Evolutionary conservation across 305 asterid species (phyloP).

Genomic region (Lippia alba): DNA sequence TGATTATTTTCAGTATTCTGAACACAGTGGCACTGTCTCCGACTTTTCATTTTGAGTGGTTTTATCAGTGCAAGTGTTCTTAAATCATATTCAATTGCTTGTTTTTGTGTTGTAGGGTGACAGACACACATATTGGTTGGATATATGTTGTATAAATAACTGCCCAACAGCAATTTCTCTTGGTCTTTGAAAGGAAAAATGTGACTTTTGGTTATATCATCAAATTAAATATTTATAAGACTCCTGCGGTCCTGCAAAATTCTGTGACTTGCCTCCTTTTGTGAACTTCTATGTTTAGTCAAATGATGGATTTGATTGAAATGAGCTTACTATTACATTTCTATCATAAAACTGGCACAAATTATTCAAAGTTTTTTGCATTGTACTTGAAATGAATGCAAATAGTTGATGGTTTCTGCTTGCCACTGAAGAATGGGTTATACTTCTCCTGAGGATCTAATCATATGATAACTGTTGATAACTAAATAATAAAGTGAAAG

Average conservation of each 20-base stretch:
- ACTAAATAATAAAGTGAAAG: conserved; percentile 17
- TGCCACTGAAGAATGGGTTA: conserved; percentile 19
- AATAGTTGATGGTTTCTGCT: conserved; percentile 1
- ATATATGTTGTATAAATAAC: conserved; percentile 1
- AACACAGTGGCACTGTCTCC: conserved; percentile 23
- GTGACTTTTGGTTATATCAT: conserved; percentile 14
- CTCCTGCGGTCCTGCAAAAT: conserved; percentile 3
- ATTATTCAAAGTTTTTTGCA: conserved; percentile 17
- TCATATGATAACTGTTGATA: conserved; percentile 12
- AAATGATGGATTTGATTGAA: conserved; percentile 22
- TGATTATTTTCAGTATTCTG: conserved; percentile 29
- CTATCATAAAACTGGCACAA: background rate
- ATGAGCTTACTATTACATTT: background rate
- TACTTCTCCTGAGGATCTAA: conserved; percentile 11
- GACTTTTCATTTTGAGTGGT: conserved; percentile 8
- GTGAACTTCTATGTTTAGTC: conserved; percentile 17
- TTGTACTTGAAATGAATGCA: conserved; percentile 14
- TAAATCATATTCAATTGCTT: conserved; percentile 7
- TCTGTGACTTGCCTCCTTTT: conserved; percentile 13
- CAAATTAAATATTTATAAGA: background rate
- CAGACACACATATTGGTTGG: conserved; percentile 17
- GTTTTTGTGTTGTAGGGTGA: conserved; percentile 13
- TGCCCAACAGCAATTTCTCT: background rate
- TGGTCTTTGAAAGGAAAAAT: conserved; percentile 15
- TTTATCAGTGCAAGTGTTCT: background rate